Evolutionary conservation across 2,329 filamentous ascomycete genomes (phyloP), one percentile per base, ranked within the genome.

Genomic region (Paracoccidioides brasiliensis): DNA sequence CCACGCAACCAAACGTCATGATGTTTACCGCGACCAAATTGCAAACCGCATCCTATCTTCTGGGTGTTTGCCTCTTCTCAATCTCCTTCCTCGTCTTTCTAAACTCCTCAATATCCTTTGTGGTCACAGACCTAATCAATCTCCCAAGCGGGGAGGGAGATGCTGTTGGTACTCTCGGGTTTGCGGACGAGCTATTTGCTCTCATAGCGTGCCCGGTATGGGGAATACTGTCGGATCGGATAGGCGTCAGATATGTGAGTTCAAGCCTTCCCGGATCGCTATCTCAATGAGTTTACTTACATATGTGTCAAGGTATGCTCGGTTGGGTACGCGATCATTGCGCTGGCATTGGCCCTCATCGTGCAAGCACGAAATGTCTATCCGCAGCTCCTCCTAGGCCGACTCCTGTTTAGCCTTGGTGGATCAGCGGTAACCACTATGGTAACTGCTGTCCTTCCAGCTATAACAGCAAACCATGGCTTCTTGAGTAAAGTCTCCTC

Each of bases 361-460:
- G 90, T 96, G 32, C 88, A 94, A 76, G 88, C 88, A 33, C 78
- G 76, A 62, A 89, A 90, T 71, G 82, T 96, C 7, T 96, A 95
- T 71, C 91, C 93, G 8, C 85, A 95, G 68, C 76, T 98, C 62
- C 74, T 97, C 55, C 74, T 96, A 44, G 90, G 87, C 55, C 80
- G 93, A 61, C 76, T 97, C 52, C 75, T 94, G 55, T 98, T 98
- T 71, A 93, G 90, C 61, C 64, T 96, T 15, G 93, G 93, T 30
- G 93, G 88, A 22, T 90, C 90, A n/a, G 93, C 91, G 28, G 83
- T 87, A 78, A 90, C 90, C 12, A 97, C 93, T 1, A 98, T 98
- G 93, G 93, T 98, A 22, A 97, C 93, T 7, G 93, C 93, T 3
- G 89, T 95, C 48, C 77, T 98, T 30, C 93, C 93, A 1, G 84